Conservation (phyloP, 768 basidiomycete species). For the Tulasnella sp. region DNA sequence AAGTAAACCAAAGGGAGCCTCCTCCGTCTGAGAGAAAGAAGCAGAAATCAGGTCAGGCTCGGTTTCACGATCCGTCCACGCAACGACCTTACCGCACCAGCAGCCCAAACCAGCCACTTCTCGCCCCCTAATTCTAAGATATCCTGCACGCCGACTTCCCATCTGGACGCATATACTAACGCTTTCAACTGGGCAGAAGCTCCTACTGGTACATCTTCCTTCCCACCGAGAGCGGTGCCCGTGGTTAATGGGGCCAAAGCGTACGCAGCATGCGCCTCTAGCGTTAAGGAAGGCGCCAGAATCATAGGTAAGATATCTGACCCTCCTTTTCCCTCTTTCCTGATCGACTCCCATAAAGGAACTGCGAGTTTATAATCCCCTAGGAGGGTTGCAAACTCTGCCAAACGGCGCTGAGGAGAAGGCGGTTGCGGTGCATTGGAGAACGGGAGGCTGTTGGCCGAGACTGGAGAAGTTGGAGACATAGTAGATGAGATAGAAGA, state of each 20-base stretch:
- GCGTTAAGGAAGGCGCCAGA: slow-evolving; percentile 59
- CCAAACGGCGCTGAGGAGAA: slow-evolving; percentile 78
- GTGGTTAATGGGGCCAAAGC: slow-evolving; percentile 49
- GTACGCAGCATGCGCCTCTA: slow-evolving; percentile 58
- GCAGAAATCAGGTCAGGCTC: not conserved
- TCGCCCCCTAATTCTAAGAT: slow-evolving; percentile 70
- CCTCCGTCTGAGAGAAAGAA: slow-evolving; percentile 60
- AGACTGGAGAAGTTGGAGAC: slow-evolving; percentile 40
- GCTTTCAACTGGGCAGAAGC: slow-evolving; percentile 67
- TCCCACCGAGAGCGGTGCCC: slow-evolving; percentile 5
- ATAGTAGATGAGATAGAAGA: slow-evolving; percentile 40
- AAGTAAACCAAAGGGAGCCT: slow-evolving; percentile 72
- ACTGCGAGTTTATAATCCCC: slow-evolving; percentile 85
- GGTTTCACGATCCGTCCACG: not conserved
- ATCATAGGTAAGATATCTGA: slow-evolving; percentile 80
- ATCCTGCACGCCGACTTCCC: slow-evolving; percentile 69
- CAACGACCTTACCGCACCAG: slow-evolving; percentile 60
- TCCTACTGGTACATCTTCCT: slow-evolving; percentile 19
- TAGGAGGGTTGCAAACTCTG: slow-evolving; percentile 90
- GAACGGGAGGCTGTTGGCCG: slow-evolving; percentile 39
- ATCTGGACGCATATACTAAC: slow-evolving; percentile 65
- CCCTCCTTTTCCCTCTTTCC: slow-evolving; percentile 68
- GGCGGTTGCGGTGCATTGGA: slow-evolving; percentile 45
- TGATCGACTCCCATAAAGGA: slow-evolving; percentile 76
- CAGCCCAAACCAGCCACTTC: slow-evolving; percentile 82